A percentile compares a stretch with the other conserved stretches of the same genome.
Evolutionary conservation across 495 filamentous ascomycete genomes (phyloP).

Genomic region (Amphirosellinia nigrospora): DNA sequence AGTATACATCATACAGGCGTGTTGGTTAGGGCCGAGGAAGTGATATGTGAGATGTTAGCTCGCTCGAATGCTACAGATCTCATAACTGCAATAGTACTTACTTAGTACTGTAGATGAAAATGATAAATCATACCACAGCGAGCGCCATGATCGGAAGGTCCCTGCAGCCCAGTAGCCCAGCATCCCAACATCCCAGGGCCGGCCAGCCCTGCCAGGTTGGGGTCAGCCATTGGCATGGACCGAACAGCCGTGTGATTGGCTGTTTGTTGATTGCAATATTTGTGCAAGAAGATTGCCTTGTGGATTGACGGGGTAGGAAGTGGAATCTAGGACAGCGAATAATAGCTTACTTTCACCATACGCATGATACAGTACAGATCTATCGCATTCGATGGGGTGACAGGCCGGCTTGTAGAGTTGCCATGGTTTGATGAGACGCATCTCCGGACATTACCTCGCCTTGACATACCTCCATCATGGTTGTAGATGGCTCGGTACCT

Average conservation of each 20-base stretch:
- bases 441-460: background rate
- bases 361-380: background rate
- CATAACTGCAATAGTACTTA: too few relatives aligned
- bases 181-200: background rate
- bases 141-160: conserved; percentile 9
- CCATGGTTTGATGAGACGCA: background rate
- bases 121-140: background rate
- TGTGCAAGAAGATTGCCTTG: conserved; percentile 8
- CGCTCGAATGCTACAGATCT: background rate
- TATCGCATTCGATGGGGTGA: background rate
- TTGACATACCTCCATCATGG: too few relatives aligned
- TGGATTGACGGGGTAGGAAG: background rate
- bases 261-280: background rate
- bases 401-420: background rate
- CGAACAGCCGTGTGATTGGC: background rate
- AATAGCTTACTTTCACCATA: background rate
- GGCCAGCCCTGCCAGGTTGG: conserved; percentile 19
- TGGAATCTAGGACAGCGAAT: background rate
- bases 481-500: conserved; percentile 8
- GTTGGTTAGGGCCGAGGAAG: background rate
- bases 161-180: conserved; percentile 4
- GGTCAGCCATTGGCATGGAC: conserved; percentile 11
- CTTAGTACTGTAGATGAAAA: background rate
- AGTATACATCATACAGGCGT: too few relatives aligned
- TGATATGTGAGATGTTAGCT: background rate